These are phyloP conservation scores for Neurospora sp. DNA, from an alignment of 495 filamentous ascomycete species.

Conservation along the genomic window DNA sequence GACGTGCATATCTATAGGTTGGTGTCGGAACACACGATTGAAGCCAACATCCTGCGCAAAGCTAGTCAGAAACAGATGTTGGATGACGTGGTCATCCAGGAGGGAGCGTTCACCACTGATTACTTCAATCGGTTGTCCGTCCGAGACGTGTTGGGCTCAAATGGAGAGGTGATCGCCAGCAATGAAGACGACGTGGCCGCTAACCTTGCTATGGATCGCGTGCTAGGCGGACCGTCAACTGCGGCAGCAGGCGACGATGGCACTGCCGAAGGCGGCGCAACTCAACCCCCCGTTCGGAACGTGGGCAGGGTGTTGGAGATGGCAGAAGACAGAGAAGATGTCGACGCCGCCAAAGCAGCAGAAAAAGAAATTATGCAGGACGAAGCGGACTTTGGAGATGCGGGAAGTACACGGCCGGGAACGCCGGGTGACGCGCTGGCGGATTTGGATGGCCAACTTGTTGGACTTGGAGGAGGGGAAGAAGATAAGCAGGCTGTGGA, in stretches of 20 bases:
- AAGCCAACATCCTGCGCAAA: conserved; percentile 96
- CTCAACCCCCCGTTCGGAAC: conserved; percentile 15
- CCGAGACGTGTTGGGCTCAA: conserved; percentile 57
- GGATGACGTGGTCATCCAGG: conserved; percentile 96
- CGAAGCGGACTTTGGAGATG: conserved; percentile 61
- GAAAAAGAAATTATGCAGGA: conserved; percentile 86
- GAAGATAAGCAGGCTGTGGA: background rate
- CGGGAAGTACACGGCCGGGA: conserved; percentile 32
- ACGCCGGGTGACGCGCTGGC: conserved; percentile 33
- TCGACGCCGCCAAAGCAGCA: conserved; percentile 72
- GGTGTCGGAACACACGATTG: conserved; percentile 95
- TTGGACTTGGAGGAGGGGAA: conserved; percentile 7
- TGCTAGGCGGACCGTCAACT: conserved; percentile 46
- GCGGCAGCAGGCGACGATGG: background rate
- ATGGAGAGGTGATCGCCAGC: conserved; percentile 39
- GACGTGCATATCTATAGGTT: conserved; percentile 98
- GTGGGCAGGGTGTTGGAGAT: conserved; percentile 63
- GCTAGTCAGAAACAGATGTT: conserved; percentile 95
- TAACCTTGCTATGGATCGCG: conserved; percentile 76
- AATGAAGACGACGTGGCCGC: conserved; percentile 54
- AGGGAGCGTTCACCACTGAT: conserved; percentile 96
- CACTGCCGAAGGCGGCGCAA: conserved; percentile 26
- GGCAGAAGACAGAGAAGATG: conserved; percentile 90
- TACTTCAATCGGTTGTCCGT: conserved; percentile 79
- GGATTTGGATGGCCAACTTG: background rate